A percentile compares a stretch with the other conserved stretches of the same genome.
These are phyloP conservation scores for Hypoxylon perforatum DNA, from an alignment of 495 filamentous ascomycete genomes.

Conservation along the genomic window DNA sequence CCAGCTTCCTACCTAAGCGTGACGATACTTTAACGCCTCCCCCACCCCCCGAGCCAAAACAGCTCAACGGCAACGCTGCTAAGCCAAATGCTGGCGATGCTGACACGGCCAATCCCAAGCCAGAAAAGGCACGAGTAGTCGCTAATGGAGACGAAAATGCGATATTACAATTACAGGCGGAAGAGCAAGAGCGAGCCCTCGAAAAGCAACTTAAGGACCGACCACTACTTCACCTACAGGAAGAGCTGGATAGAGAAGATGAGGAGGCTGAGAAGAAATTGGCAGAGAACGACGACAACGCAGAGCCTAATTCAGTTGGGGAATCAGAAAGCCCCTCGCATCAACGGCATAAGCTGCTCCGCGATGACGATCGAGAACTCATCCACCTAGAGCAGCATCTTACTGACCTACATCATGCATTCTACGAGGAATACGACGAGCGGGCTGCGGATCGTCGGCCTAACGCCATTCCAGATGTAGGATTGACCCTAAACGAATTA, in stretches of 20 bases:
- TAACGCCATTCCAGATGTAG: slow-evolving; percentile 78
- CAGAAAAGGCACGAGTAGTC: slow-evolving; percentile 54
- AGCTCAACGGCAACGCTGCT: slow-evolving; percentile 27
- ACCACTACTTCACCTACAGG: slow-evolving; percentile 87
- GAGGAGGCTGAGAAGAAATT: slow-evolving; percentile 68
- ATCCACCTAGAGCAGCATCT: slow-evolving; percentile 77
- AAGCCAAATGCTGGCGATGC: slow-evolving; percentile 5
- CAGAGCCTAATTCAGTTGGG: slow-evolving; percentile 35
- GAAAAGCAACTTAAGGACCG: slow-evolving; percentile 89
- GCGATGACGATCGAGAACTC: slow-evolving; percentile 87
- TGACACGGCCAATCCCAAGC: slow-evolving; percentile 4
- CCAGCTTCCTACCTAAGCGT: slow-evolving; percentile 91
- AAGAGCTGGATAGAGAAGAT: slow-evolving; percentile 85
- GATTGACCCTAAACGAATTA: slow-evolving; percentile 79
- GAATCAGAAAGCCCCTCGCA: slow-evolving; percentile 53
- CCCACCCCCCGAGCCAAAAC: slow-evolving; percentile 32
- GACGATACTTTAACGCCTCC: slow-evolving; percentile 71
- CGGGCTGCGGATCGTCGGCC: slow-evolving; percentile 42
- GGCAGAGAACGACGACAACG: slow-evolving; percentile 51
- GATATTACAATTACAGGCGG: slow-evolving; percentile 77
- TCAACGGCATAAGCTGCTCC: slow-evolving; percentile 78
- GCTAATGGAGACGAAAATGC: slow-evolving; percentile 76
- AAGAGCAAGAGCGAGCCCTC: slow-evolving; percentile 85
- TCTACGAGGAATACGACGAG: slow-evolving; percentile 83
- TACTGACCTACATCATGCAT: slow-evolving; percentile 76